These are phyloP conservation scores for Trametes coccinea DNA, from an alignment of 768 basidiomycete species.

Conservation along the genomic window DNA sequence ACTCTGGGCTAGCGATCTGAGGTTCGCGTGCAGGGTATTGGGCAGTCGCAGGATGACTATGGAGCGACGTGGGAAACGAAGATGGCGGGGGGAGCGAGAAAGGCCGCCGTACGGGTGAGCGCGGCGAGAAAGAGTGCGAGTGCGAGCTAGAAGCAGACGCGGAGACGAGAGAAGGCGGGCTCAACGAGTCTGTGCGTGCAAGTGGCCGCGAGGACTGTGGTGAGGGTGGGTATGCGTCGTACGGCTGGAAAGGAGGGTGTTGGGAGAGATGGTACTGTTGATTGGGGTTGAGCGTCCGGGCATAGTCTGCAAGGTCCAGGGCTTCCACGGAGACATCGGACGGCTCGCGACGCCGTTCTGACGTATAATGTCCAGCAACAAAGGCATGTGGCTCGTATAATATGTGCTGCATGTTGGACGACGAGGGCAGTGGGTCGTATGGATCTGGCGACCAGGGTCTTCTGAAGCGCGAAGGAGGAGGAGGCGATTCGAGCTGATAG, in stretches of 20 bases:
- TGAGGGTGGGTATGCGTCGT: slow-evolving; percentile 37
- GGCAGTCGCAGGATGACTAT: slow-evolving; percentile 17
- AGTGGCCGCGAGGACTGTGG: slow-evolving; percentile 21
- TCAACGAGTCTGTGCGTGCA: slow-evolving; percentile 25
- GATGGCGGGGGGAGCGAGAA: slow-evolving; percentile 50
- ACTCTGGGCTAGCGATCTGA: slow-evolving; percentile 26
- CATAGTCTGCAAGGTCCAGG: slow-evolving; percentile 72
- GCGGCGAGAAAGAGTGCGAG: slow-evolving; percentile 20
- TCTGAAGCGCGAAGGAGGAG: slow-evolving; percentile 53
- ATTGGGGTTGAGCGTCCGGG: slow-evolving; percentile 46
- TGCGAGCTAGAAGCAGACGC: slow-evolving; percentile 37
- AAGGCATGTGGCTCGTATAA: slow-evolving; percentile 24
- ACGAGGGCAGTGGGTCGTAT: slow-evolving; percentile 40
- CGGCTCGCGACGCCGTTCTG: slow-evolving; percentile 40
- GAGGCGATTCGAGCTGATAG: slow-evolving; percentile 49
- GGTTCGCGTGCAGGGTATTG: slow-evolving; percentile 13
- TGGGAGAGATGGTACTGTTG: slow-evolving; percentile 27
- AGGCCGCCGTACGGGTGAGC: slow-evolving; percentile 39
- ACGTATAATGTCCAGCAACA: slow-evolving; percentile 16
- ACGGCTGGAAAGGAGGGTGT: slow-evolving; percentile 25
- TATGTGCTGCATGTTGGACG: slow-evolving; percentile 31
- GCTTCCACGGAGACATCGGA: slow-evolving; percentile 71
- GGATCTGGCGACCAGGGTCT: slow-evolving; percentile 70
- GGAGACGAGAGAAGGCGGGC: slow-evolving; percentile 44
- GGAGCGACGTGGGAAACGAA: slow-evolving; percentile 29